These are phyloP conservation scores for Arthrobotrys entomopaga DNA, from an alignment of 2,329 filamentous ascomycete species.

Conservation along the genomic window DNA sequence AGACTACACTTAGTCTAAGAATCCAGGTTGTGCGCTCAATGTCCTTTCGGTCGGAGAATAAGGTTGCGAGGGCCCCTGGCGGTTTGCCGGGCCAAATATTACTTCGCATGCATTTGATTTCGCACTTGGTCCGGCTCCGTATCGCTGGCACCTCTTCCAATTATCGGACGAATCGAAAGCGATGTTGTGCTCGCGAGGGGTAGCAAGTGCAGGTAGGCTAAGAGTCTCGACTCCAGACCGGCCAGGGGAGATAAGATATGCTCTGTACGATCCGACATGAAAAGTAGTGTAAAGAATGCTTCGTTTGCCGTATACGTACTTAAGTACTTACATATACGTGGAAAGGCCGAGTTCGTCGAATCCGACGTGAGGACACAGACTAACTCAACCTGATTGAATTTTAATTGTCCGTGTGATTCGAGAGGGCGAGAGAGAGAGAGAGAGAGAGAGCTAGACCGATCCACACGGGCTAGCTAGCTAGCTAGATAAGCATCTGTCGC, in stretches of 20 bases:
- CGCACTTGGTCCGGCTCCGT: conserved; percentile 41
- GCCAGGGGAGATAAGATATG: no score
- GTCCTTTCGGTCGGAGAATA: conserved; percentile 28
- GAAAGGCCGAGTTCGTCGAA: conserved; percentile 14
- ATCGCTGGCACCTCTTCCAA: conserved; percentile 1
- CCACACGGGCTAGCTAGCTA: no score
- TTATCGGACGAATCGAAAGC: conserved; percentile 51
- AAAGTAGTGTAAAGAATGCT: conserved; percentile 14
- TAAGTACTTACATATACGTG: conserved; percentile 9
- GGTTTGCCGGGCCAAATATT: conserved; percentile 9
- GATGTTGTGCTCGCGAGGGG: not conserved
- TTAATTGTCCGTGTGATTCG: conserved; percentile 41
- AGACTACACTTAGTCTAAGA: no score
- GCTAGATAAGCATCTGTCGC: no score
- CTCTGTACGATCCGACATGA: not conserved
- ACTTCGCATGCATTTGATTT: conserved; percentile 11
- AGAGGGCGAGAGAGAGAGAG: not conserved
- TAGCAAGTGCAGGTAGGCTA: no score
- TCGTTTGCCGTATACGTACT: conserved; percentile 18
- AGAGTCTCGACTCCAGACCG: no score
- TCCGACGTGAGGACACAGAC: conserved; percentile 22
- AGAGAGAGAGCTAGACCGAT: not conserved
- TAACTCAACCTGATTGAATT: not conserved
- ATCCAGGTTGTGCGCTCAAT: not conserved
- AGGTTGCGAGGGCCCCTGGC: conserved; percentile 39